Evolutionary conservation across 2,329 filamentous ascomycete genomes (phyloP), one percentile per base, ranked within the genome.

Genomic region (Paracorniculantispora psalliotae): DNA sequence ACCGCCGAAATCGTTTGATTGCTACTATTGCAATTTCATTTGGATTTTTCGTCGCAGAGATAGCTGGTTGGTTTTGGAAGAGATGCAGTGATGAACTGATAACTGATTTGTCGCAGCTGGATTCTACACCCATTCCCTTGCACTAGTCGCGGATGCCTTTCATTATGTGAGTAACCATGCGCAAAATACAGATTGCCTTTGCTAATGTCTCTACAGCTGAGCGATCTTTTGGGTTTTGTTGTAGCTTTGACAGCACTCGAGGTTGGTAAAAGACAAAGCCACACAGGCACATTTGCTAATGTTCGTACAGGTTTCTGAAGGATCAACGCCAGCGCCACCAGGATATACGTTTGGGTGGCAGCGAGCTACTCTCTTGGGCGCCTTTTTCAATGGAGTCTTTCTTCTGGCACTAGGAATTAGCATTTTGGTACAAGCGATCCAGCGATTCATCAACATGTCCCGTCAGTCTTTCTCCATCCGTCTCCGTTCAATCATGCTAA

Each of bases 351-450:
- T 89, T 64, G 89, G 89, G n/a, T 92, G 88, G 88, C 86, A 89
- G 59, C 81, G 89, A 33, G 87, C 88, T 17, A 81, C 83, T n/a
- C 71, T 91, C 1, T 76, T 92, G 0, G 89, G 89, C 5, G 87
- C 88, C 23, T 92, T 92, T 71, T 92, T 92, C 79, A 92, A 92
- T 66, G 89, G 89, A 15, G 85, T 87, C 1, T 89, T 92, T 60
- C 78, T 92, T 1, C 71, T 91, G 17, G 88, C 87, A 1, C 75
- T 92, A 2, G 87, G 87, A 1, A 71, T 91, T 37, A 90, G 87
- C 69, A 89, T 92, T 52, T 80, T 88, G 35, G 73, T 92, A 2
- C 89, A 92, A 67, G 86, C 88, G 0, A 79, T 92, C 53, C 87
- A 92, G 71, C 78, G 88, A 37, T 90, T 90, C 66, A 77, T 87